Evolutionary conservation across 2,329 filamentous ascomycete species (phyloP).

Genomic region (Magnaporthiopsis rhizophila): DNA sequence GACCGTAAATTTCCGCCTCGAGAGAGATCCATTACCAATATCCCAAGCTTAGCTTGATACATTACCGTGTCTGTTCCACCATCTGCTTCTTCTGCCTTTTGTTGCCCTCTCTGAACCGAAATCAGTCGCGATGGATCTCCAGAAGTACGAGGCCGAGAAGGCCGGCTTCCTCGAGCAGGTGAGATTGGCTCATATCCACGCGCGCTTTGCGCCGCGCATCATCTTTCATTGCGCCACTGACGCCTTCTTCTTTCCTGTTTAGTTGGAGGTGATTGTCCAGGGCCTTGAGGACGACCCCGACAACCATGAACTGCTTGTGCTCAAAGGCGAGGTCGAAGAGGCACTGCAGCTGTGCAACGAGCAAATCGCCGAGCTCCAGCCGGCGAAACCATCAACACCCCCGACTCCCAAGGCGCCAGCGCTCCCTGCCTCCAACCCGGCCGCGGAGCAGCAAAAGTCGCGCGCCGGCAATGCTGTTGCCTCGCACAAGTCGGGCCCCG

Average conservation of each 20-base stretch:
- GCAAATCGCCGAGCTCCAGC: conserved; percentile 73
- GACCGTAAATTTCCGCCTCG: no score
- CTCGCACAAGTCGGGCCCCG: conserved; percentile 49
- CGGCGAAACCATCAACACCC: conserved; percentile 34
- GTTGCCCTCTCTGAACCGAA: no score
- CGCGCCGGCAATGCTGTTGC: conserved; percentile 74
- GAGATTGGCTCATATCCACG: conserved; percentile 13
- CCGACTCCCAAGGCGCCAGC: conserved; percentile 25
- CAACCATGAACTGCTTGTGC: conserved; percentile 66
- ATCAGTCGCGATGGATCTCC: conserved; percentile 23
- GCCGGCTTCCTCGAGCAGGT: conserved; percentile 51
- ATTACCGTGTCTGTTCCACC: no score
- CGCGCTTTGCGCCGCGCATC: background rate
- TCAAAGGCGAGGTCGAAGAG: conserved; percentile 74
- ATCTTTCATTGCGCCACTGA: background rate
- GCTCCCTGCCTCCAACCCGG: conserved; percentile 22
- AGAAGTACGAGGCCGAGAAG: conserved; percentile 41
- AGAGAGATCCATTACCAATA: no score
- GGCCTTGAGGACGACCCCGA: conserved; percentile 75
- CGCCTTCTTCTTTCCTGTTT: background rate
- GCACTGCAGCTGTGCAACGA: conserved; percentile 73
- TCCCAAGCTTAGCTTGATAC: no score
- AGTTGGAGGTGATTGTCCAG: conserved; percentile 71
- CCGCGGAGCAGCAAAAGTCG: conserved; percentile 65
- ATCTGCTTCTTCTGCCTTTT: no score